Percentiles rank a stretch among this genome's conserved stretches.
These are phyloP conservation scores for Acanthamoeba divionensis DNA, from an alignment of 208 protist genomes.

Conservation along the genomic window DNA sequence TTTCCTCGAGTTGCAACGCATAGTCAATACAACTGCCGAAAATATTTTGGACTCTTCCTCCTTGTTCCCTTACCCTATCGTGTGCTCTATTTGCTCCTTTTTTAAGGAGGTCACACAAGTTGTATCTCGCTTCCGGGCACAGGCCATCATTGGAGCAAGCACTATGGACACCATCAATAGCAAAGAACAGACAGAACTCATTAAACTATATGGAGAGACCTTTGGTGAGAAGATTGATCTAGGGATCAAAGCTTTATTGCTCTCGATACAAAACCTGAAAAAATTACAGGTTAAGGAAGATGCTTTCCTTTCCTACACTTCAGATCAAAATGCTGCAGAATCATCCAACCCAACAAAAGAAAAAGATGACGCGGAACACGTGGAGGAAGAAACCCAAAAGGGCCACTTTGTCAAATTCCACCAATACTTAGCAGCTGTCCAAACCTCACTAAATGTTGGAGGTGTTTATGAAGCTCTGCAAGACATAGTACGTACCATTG, in stretches of 20 bases:
- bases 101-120: neutral
- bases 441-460: too few species aligned
- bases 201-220: neutral
- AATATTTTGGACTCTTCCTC: neutral
- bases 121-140: neutral
- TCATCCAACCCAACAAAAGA: neutral
- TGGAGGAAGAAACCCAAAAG: neutral
- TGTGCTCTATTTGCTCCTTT: slow-evolving; percentile 26
- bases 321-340: too few species aligned
- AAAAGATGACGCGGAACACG: neutral
- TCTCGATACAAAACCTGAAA: slow-evolving; percentile 48
- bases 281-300: neutral
- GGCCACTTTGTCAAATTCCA: slow-evolving; percentile 35
- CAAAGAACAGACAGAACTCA: too few species aligned
- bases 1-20: neutral
- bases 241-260: slow-evolving; percentile 4
- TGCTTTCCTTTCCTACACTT: neutral
- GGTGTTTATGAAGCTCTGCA: too few species aligned
- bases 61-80: slow-evolving; percentile 1
- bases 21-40: slow-evolving; percentile 28
- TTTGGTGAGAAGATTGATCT: slow-evolving; percentile 3
- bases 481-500: too few species aligned
- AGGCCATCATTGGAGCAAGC: too few species aligned
- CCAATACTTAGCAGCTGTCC: neutral
- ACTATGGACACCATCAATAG: too few species aligned